Percentiles rank a stretch among this genome's conserved stretches.
Conservation (phyloP, 257 asterid species). For the Jaltomata sinuosa region DNA sequence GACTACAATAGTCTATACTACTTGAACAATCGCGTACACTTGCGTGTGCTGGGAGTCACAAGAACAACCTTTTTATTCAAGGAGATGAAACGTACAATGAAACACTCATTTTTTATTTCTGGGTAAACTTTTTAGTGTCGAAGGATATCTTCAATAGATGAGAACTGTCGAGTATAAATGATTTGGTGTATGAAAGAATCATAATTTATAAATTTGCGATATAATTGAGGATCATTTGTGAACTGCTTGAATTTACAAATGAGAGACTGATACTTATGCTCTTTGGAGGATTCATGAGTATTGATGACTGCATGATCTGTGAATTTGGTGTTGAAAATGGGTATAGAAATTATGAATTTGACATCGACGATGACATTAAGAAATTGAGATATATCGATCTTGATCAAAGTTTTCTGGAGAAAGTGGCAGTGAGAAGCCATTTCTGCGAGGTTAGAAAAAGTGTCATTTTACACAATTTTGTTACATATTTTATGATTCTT, state of each 20-base stretch:
- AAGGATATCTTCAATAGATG: constrained; percentile 10
- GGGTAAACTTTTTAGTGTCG: constrained; percentile 13
- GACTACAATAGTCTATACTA: no score
- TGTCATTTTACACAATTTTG: not conserved
- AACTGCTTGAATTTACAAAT: constrained; percentile 6
- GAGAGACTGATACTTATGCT: not conserved
- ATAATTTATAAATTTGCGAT: not conserved
- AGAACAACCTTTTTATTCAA: no score
- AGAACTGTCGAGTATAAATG: not conserved
- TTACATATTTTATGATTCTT: no score
- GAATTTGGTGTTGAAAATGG: not conserved
- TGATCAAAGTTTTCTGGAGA: constrained; percentile 6
- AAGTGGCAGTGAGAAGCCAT: constrained; percentile 6
- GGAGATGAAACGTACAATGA: constrained; percentile 12
- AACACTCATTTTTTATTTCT: constrained; percentile 3
- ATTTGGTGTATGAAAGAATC: constrained; percentile 10
- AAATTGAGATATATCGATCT: not conserved
- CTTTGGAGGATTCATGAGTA: not conserved
- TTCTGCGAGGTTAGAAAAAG: not conserved
- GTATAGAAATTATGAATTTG: not conserved
- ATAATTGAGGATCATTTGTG: not conserved
- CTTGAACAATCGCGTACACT: no score
- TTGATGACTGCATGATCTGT: not conserved
- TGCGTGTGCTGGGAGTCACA: no score
- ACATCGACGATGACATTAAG: not conserved